phyloP scores from a whole-genome alignment of 768 basidiomycete genomes.

The Mycena capillaripes region DNA sequence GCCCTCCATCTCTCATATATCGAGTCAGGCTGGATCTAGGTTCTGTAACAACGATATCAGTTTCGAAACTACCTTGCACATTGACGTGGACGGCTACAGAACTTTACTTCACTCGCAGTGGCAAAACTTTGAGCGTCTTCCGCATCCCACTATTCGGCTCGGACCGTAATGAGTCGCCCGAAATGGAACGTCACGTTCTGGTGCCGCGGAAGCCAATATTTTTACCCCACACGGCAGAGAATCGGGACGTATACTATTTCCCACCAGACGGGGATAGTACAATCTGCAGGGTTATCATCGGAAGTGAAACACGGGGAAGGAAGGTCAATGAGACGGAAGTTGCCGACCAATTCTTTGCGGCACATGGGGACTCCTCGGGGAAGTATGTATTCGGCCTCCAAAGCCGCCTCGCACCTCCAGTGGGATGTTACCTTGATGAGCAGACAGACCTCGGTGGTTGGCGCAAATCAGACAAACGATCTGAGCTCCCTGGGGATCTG shows the following conservation, averaged over 20 bases:
- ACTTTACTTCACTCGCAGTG: slow-evolving; percentile 41
- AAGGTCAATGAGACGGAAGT: neutral
- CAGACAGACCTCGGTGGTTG: slow-evolving; percentile 43
- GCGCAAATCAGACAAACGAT: slow-evolving; percentile 23
- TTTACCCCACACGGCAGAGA: slow-evolving; percentile 39
- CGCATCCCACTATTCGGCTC: slow-evolving; percentile 43
- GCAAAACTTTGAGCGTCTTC: slow-evolving; percentile 33
- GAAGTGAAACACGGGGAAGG: slow-evolving; percentile 26
- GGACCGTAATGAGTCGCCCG: no score
- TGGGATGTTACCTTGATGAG: slow-evolving; percentile 37
- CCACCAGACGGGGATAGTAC: slow-evolving; percentile 19
- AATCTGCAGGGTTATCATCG: slow-evolving; percentile 29
- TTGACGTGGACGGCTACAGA: slow-evolving; percentile 43
- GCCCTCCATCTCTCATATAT: slow-evolving; percentile 39
- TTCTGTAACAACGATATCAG: slow-evolving; percentile 12
- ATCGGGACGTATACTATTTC: slow-evolving; percentile 41
- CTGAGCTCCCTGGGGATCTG: slow-evolving; percentile 30
- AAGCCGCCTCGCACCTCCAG: slow-evolving; percentile 29
- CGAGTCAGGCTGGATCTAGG: slow-evolving; percentile 36
- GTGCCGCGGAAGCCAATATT: slow-evolving; percentile 37
- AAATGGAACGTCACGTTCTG: slow-evolving; percentile 18
- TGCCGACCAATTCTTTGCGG: slow-evolving; percentile 4
- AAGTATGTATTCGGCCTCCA: neutral
- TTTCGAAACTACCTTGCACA: slow-evolving; percentile 42
- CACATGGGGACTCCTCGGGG: neutral